These are phyloP conservation scores for Carex kokanica DNA, from an alignment of 176 grass and related monocot species.

Conservation along the genomic window DNA sequence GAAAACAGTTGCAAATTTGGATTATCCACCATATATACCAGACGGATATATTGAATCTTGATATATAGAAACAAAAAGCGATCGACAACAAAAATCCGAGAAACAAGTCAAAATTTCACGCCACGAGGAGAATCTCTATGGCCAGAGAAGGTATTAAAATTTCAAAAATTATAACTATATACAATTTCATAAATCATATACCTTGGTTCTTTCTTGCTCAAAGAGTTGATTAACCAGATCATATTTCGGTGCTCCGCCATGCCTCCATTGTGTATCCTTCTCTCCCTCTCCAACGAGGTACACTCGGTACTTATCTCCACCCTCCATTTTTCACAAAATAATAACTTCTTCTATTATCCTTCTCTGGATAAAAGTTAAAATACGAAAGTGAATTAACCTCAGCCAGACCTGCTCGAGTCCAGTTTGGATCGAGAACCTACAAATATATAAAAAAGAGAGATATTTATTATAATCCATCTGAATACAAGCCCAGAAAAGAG, in stretches of 20 bases:
- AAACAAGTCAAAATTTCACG: background rate
- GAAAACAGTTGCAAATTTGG: background rate
- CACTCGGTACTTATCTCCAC: slow-evolving; percentile 62
- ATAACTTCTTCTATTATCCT: background rate
- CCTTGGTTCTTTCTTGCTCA: slow-evolving; percentile 67
- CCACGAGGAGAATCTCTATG: background rate
- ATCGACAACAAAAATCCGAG: background rate
- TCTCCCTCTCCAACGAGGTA: slow-evolving; percentile 67
- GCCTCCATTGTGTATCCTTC: slow-evolving; percentile 66
- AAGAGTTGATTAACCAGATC: slow-evolving; percentile 82
- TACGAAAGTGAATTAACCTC: background rate
- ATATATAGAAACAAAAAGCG: too few relatives aligned
- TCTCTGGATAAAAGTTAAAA: background rate
- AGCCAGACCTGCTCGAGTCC: too few relatives aligned
- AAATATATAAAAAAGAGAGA: too few relatives aligned
- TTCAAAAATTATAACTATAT: background rate
- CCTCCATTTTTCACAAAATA: slow-evolving; percentile 36
- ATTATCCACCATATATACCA: background rate
- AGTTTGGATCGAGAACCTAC: too few relatives aligned
- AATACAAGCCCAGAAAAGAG: too few relatives aligned
- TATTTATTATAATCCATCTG: too few relatives aligned
- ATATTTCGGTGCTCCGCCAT: slow-evolving; percentile 69
- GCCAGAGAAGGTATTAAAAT: background rate
- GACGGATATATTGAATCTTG: background rate
- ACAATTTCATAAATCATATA: background rate